phyloP scores from a whole-genome alignment of 2,329 filamentous ascomycete genomes.

The Colletotrichum paranaense region DNA sequence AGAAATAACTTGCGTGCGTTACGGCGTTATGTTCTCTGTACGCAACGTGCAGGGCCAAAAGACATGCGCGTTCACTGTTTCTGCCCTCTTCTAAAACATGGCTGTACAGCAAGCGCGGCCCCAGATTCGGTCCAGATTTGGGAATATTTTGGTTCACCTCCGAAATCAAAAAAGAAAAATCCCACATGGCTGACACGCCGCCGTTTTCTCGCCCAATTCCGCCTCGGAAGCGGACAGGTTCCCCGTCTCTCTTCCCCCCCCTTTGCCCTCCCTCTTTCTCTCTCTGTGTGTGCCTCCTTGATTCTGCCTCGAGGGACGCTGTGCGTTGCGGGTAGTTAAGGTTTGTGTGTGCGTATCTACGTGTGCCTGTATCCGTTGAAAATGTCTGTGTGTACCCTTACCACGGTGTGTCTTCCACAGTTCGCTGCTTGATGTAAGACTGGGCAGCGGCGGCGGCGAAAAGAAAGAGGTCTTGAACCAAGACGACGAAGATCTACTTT shows the following conservation, averaged over 20 bases:
- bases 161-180: neutral
- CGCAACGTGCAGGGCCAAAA: constrained; percentile 10
- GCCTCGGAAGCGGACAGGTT: neutral
- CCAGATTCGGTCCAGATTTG: neutral
- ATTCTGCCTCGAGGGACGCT: neutral
- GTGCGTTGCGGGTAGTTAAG: neutral
- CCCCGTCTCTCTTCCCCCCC: neutral
- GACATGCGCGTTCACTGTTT: constrained; percentile 24
- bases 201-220: constrained; percentile 14
- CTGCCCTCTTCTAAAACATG: constrained; percentile 22
- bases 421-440: neutral
- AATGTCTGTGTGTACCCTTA: neutral
- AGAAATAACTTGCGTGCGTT: neutral
- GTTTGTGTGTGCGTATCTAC: neutral
- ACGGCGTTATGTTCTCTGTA: neutral
- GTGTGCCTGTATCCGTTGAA: neutral
- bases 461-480: neutral
- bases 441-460: neutral
- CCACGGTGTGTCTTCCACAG: neutral
- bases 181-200: neutral
- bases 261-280: too few relatives aligned
- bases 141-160: neutral
- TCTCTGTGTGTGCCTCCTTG: neutral
- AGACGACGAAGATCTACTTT: constrained; percentile 6
- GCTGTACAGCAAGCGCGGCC: constrained; percentile 5